phyloP scores from a whole-genome alignment of 192 early-diverging fungal species.

The Coemansia javaensis region DNA sequence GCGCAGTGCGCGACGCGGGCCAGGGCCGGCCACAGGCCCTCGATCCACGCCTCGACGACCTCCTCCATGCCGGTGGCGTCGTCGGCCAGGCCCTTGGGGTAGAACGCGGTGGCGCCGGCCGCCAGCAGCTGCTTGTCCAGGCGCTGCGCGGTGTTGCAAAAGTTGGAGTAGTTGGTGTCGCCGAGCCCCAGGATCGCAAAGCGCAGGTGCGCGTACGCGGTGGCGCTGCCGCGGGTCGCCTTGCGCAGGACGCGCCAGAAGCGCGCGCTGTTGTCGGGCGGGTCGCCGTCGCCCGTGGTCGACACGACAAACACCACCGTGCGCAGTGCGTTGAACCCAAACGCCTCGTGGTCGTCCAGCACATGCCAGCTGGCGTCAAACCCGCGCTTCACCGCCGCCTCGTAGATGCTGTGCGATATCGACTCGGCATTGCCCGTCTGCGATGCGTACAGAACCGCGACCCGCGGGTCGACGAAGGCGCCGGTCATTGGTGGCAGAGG shows the following conservation, averaged over 20 bases:
- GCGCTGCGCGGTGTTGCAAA: constrained; percentile 78
- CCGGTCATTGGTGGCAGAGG: constrained; percentile 1
- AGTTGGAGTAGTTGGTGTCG: constrained; percentile 93
- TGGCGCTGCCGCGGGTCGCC: constrained; percentile 29
- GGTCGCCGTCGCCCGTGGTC: constrained; percentile 94
- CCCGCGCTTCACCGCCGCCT: constrained; percentile 69
- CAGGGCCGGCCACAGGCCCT: constrained; percentile 71
- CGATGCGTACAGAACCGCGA: constrained; percentile 68
- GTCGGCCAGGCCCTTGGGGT: constrained; percentile 78
- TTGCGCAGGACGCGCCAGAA: constrained; percentile 82
- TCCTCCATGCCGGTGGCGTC: constrained; percentile 91
- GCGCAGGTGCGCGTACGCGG: constrained; percentile 25
- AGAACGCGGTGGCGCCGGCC: constrained; percentile 68
- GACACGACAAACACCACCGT: constrained; percentile 73
- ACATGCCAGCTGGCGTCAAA: constrained; percentile 58
- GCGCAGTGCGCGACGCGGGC: constrained; percentile 34
- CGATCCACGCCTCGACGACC: constrained; percentile 89
- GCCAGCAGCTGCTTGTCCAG: constrained; percentile 74
- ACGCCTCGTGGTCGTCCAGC: constrained; percentile 72
- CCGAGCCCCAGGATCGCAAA: constrained; percentile 69
- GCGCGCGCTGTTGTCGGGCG: constrained; percentile 89
- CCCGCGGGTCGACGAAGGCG: constrained; percentile 10
- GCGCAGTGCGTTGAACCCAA: constrained; percentile 23
- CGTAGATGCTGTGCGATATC: constrained; percentile 79
- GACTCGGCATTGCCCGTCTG: constrained; percentile 95